Evolutionary conservation across 805 yeast species (phyloP), one percentile per base, ranked within the genome.

Genomic region (Teunomyces stri): DNA sequence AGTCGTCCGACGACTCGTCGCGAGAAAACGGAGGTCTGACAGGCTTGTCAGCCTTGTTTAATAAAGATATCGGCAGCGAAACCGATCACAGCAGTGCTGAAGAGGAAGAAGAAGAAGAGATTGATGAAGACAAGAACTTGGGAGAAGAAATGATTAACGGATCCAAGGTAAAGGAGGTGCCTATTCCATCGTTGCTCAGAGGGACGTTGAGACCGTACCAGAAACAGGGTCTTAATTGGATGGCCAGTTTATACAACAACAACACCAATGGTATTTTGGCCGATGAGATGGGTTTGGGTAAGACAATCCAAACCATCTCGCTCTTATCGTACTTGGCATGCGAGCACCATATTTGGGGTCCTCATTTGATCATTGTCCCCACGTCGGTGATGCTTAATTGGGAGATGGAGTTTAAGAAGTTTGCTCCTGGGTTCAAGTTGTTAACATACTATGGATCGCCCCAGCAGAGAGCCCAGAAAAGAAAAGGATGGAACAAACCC

Each of bases 331-430:
- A 91, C 63, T 71, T 94, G 44, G 99, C 99, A 0, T 89, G 97
- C 58, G 96, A 86, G 57, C 91, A 91, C 59, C 87, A 88, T 49
- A 80, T 85, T 13, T 94, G 99, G 99, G 99, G 99, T 0, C 99
- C 99, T 0, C 99, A 94, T 71, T 72, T 94, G 46, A 91, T 94
- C 68, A 84, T 94, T 50, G 99, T 94, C 4, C 99, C 99, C 3
- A 94, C 99, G 0, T 89, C 97, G 12, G 99, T 94, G 6, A 84
- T 94, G 84, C 79, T 94, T 45, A 94, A 94, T 61, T 94, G 99
- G 99, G 99, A 94, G 65, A 92, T 95, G 97, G 99, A 94, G 61
- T 91, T 94, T 69, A 94, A 95, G 60, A 81, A 96, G 58, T 94
- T 94, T 74, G 97, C 97, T 0, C 99, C 99, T 0, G 99, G 99